Conservation (phyloP, 164 flowering plant species). For the Kalanchoe fedtschenkoi region DNA sequence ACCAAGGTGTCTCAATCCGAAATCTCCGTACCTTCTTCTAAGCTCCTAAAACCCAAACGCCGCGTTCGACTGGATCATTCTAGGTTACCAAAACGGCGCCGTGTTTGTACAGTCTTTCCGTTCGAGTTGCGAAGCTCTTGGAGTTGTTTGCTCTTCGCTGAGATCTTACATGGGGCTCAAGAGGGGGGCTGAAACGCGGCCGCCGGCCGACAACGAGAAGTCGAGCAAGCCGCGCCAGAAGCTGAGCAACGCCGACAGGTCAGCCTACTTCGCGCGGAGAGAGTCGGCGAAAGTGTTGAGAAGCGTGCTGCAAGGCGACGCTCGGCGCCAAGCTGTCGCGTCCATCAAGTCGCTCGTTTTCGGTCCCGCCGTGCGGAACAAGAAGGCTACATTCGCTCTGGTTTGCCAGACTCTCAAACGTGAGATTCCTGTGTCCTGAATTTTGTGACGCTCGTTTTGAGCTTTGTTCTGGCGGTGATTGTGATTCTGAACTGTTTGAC, state of each 20-base stretch:
- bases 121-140: too few relatives aligned
- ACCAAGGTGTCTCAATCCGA: too few relatives aligned
- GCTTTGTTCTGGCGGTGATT: neutral
- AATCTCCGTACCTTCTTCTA: too few relatives aligned
- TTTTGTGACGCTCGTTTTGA: neutral
- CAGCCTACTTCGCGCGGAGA: slow-evolving; percentile 79
- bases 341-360: slow-evolving; percentile 85
- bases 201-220: slow-evolving; percentile 5
- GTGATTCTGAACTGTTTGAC: slow-evolving; percentile 9
- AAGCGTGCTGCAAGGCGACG: slow-evolving; percentile 62
- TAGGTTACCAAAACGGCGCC: too few relatives aligned
- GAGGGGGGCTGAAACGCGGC: neutral
- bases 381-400: slow-evolving; percentile 74
- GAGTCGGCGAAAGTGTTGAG: slow-evolving; percentile 80
- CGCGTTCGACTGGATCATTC: too few relatives aligned
- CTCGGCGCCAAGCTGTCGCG: slow-evolving; percentile 59
- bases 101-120: too few relatives aligned
- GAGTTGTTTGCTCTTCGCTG: too few relatives aligned
- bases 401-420: slow-evolving; percentile 89
- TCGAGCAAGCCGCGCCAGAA: slow-evolving; percentile 9
- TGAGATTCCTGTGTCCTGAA: slow-evolving; percentile 14
- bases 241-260: slow-evolving; percentile 39
- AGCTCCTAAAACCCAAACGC: too few relatives aligned
- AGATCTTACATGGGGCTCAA: neutral
- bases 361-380: slow-evolving; percentile 66